Percentiles rank a stretch among this genome's conserved stretches.
Conservation (phyloP, 2,329 filamentous ascomycete genomes). For the Mollisia scopiformis region DNA sequence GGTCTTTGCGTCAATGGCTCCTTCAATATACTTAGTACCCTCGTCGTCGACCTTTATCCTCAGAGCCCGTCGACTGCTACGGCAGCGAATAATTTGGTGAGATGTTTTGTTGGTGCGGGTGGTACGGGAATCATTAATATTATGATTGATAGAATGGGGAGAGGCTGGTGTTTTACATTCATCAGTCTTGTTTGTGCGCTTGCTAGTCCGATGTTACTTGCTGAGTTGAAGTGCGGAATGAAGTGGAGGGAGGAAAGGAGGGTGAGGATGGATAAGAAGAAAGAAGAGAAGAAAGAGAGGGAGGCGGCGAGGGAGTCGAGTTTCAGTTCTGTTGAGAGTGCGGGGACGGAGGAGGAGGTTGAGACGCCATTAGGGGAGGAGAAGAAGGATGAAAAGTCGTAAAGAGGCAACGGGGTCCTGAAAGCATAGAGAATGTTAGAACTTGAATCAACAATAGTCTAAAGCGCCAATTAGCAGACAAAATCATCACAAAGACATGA, state of each 20-base stretch:
- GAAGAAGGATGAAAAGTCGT: too few species aligned
- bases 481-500: too few species aligned
- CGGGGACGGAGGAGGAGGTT: background rate
- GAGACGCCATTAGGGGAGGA: background rate
- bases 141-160: slow-evolving; percentile 59
- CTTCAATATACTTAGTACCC: slow-evolving; percentile 64
- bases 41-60: slow-evolving; percentile 67
- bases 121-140: slow-evolving; percentile 61
- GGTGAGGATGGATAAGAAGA: slow-evolving; percentile 42
- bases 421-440: too few species aligned
- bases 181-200: slow-evolving; percentile 53
- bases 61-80: slow-evolving; percentile 63
- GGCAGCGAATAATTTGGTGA: slow-evolving; percentile 64
- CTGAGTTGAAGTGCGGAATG: slow-evolving; percentile 52
- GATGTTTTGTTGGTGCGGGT: slow-evolving; percentile 63
- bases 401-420: too few species aligned
- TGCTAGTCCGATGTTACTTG: slow-evolving; percentile 51
- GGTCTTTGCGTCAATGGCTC: slow-evolving; percentile 61
- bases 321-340: slow-evolving; percentile 5
- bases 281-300: slow-evolving; percentile 32
- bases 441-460: too few species aligned
- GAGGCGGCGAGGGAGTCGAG: slow-evolving; percentile 2
- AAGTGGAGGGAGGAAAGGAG: slow-evolving; percentile 54
- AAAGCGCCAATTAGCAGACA: too few species aligned
- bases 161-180: slow-evolving; percentile 66